A percentile compares a stretch with the other conserved stretches of the same genome.
Conservation (phyloP, 169 alveolate species). For the Perkinsus marinus region DNA sequence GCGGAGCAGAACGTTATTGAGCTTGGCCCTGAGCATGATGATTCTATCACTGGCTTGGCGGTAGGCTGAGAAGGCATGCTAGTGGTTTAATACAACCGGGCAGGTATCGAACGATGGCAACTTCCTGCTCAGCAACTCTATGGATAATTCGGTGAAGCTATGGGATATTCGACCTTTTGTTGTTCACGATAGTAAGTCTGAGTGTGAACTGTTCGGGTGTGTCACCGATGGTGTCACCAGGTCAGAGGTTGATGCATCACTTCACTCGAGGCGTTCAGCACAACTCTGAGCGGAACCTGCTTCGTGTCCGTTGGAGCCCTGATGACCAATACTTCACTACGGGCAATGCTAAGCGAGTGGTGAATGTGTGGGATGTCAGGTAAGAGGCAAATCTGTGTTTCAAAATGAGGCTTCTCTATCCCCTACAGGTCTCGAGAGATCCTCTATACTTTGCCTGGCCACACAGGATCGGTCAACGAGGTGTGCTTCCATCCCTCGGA, state of each 20-base stretch:
- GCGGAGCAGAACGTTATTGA: background rate
- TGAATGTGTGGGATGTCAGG: background rate
- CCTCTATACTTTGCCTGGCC: slow-evolving; percentile 46
- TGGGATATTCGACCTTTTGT: slow-evolving; percentile 50
- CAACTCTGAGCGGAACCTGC: background rate
- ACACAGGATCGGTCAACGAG: slow-evolving; percentile 49
- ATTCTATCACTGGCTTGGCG: background rate
- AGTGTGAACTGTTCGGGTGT: background rate
- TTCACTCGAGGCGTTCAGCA: background rate
- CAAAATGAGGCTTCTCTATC: background rate
- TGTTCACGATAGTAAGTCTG: background rate
- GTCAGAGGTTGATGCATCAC: background rate
- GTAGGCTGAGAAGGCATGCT: background rate
- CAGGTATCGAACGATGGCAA: background rate
- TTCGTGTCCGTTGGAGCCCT: background rate
- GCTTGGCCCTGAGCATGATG: background rate
- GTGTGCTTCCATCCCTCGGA: slow-evolving; percentile 46
- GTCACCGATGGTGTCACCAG: background rate
- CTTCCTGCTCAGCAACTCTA: slow-evolving; percentile 16
- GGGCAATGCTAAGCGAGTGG: background rate
- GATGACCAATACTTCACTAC: background rate
- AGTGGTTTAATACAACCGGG: background rate
- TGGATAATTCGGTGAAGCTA: slow-evolving; percentile 40
- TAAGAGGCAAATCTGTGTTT: background rate
- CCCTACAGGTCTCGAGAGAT: slow-evolving; percentile 4